These are phyloP conservation scores for Leishmania braziliensis DNA, from an alignment of 208 protist genomes.

Conservation along the genomic window DNA sequence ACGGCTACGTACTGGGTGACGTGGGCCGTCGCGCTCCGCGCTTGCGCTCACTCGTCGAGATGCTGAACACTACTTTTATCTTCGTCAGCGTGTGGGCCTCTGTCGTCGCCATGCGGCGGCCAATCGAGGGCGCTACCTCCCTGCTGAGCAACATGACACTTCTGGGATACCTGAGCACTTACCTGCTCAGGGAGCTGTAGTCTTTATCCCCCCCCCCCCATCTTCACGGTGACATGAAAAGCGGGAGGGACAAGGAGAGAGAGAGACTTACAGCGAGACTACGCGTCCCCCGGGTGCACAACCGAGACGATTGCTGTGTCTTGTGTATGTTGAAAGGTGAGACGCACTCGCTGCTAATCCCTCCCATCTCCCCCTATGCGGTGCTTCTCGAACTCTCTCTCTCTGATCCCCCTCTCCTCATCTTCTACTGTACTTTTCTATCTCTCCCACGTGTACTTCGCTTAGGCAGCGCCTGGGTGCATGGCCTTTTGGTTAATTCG, in stretches of 20 bases:
- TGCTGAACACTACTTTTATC: constrained; percentile 14
- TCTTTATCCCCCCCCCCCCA: neutral
- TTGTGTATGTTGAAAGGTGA: neutral
- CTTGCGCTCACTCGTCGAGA: constrained; percentile 7
- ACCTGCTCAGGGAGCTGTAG: constrained; percentile 32
- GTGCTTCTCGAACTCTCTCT: neutral
- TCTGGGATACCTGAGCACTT: constrained; percentile 33
- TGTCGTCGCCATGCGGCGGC: constrained; percentile 55
- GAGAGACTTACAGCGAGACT: neutral
- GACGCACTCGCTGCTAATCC: neutral
- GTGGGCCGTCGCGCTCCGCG: constrained; percentile 32
- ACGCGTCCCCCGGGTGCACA: neutral
- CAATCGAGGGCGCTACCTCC: constrained; percentile 53
- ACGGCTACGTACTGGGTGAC: constrained; percentile 48
- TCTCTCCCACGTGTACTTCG: neutral
- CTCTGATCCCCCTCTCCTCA: neutral
- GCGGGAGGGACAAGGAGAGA: neutral
- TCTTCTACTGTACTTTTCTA: too few species aligned
- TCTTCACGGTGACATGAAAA: neutral
- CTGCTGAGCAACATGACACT: constrained; percentile 48
- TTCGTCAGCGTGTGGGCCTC: constrained; percentile 43
- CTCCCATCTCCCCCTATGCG: neutral
- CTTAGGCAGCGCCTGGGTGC: neutral
- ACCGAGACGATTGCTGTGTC: neutral
- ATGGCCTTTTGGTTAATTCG: neutral